Base-by-base conservation (phyloP, 805 yeast species). In the Aciculoconidium aculeatum region DNA sequence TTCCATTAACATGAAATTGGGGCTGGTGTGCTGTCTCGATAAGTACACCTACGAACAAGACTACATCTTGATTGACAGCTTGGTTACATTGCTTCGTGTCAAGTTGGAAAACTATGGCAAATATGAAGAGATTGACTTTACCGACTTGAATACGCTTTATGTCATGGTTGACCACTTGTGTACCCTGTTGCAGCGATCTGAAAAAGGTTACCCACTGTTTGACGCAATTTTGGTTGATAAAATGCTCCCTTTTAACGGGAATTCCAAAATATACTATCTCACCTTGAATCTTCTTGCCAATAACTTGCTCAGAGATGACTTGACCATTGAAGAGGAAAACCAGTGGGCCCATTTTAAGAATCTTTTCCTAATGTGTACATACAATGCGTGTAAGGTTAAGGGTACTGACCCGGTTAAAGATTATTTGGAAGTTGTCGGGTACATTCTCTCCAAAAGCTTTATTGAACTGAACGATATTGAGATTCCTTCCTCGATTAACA, bases 361-460 rank as follows among this genome's bases (percentile, higher is more conserved):
- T 21, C 12, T 25, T n/a, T 23, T 36, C 11, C 30, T 28, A 17
- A 21, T 23, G 17, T 19, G 27, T 17, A 20, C 23, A 17, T 51
- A 39, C 27, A 34, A 40, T 17, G 26, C 41, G 17, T 35, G 44
- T 17, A 45, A 40, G 40, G 15, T 34, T 6, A 23, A 31, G n/a
- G n/a, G n/a, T 10, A 36, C 37, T 15, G 15, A 25, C 8, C 26
- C 30, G 3, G 31, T 37, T 6, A 10, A 6, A 2, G 11, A 23
- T 11, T 52, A 49, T 32, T 30, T 52, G 11, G 46, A 44, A n/a
- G 27, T 41, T 6, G 45, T 49, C 4, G 59, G 59, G 4, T 47
- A 34, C 25, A 17, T 36, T 6, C 36, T 40, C 19, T 41, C 41
- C 7, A 28, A 34, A 11, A 23, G 21, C 11, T 50, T 36, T 27